Evolutionary conservation across 2,329 filamentous ascomycete genomes (phyloP).

Genomic region (Arthrobotrys megalospora): DNA sequence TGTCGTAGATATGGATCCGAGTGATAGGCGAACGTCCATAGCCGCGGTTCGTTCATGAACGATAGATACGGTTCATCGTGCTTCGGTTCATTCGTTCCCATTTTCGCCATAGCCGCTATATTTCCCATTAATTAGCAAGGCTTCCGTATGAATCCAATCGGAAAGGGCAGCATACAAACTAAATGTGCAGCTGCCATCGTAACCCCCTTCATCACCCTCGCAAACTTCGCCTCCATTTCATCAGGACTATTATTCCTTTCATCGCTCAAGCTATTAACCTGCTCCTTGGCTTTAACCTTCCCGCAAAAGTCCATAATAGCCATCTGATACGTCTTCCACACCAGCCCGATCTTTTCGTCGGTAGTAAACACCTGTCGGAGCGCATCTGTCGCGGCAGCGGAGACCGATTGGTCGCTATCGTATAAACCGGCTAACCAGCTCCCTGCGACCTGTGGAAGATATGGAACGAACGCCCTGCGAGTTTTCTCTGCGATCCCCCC

Average conservation of each 20-base stretch:
- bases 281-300: conserved; percentile 83
- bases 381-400: conserved; percentile 82
- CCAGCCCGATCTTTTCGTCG: conserved; percentile 81
- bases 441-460: conserved; percentile 82
- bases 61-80: conserved; percentile 75
- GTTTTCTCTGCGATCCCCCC: conserved; percentile 73
- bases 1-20: conserved; percentile 74
- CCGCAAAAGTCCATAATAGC: conserved; percentile 86
- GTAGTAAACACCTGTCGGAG: conserved; percentile 82
- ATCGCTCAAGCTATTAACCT: conserved; percentile 85
- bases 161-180: conserved; percentile 67
- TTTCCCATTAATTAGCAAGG: conserved; percentile 65
- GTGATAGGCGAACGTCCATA: conserved; percentile 75
- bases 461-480: conserved; percentile 86
- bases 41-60: conserved; percentile 75
- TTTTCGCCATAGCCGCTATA: conserved; percentile 56
- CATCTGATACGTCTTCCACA: conserved; percentile 85
- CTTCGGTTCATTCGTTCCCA: conserved; percentile 73
- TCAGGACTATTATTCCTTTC: conserved; percentile 86
- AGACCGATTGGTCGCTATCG: conserved; percentile 84
- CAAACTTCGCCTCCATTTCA: conserved; percentile 88
- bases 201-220: conserved; percentile 79
- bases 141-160: background rate
- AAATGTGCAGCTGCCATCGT: conserved; percentile 73
- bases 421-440: conserved; percentile 93